Percentiles rank a stretch among this genome's conserved stretches.
phyloP scores from a whole-genome alignment of 805 yeast species.

The Zygoascus ofunaensis region DNA sequence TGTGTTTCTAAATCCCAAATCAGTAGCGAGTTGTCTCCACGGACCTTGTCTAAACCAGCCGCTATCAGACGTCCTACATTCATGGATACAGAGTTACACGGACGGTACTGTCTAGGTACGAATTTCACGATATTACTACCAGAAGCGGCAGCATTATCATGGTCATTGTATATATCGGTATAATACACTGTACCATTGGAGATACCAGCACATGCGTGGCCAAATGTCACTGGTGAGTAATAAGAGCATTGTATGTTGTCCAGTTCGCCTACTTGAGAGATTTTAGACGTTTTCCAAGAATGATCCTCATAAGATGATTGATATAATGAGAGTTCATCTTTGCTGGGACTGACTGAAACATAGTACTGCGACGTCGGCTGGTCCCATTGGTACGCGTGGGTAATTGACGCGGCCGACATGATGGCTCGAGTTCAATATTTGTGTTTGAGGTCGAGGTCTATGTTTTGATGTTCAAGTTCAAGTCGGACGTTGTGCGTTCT shows the following conservation, averaged over 20 bases:
- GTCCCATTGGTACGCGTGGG: conserved; percentile 53
- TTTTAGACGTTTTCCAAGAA: conserved; percentile 33
- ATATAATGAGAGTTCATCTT: conserved; percentile 65
- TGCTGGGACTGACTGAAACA: conserved; percentile 63
- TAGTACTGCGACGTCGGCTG: conserved; percentile 46
- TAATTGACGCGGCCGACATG: conserved; percentile 38
- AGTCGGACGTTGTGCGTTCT: too few relatives aligned
- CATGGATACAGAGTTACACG: conserved; percentile 68
- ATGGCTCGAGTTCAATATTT: too few relatives aligned
- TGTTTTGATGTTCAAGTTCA: too few relatives aligned
- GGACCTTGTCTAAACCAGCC: conserved; percentile 67
- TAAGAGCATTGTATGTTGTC: conserved; percentile 59
- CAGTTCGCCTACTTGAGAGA: conserved; percentile 38
- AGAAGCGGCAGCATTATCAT: conserved; percentile 12
- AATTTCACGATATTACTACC: conserved; percentile 28
- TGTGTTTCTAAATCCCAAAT: conserved; percentile 57
- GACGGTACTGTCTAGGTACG: conserved; percentile 56
- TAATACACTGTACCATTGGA: conserved; percentile 57
- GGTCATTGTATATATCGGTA: conserved; percentile 42
- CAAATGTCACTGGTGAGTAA: conserved; percentile 46
- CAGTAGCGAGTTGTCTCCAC: conserved; percentile 67
- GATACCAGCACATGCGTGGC: conserved; percentile 58
- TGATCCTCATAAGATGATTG: conserved; percentile 19
- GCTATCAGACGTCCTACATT: conserved; percentile 58
- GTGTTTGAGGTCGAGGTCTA: too few relatives aligned